Evolutionary conservation across 2,329 filamentous ascomycete species (phyloP), one percentile per base, ranked within the genome.

Genomic region (Fusarium annulatum): DNA sequence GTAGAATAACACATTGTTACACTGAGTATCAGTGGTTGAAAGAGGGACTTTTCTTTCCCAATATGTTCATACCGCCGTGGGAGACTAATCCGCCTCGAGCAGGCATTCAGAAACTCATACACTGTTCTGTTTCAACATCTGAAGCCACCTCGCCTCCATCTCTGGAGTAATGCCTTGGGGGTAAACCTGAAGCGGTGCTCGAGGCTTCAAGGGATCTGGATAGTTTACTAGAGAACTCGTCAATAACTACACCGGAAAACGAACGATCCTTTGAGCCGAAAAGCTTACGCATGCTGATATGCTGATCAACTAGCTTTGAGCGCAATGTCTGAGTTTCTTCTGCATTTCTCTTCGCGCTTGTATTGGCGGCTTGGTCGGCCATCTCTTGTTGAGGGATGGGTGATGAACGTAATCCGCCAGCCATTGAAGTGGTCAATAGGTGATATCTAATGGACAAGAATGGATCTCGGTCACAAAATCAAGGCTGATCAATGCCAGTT

Each of bases 261-360:
- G 14, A 34, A 19, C 30, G 14, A n/a, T 14, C 11, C 19, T 41
- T 41, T 43, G 49, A 26, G 5, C 15, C 23, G 30, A 28, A 28
- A 49, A 8, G 72, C 84, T 73, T 78, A 88, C 87, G 80, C 10
- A 84, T 82, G 61, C 83, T 85, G 74, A 88, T 88, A 15, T 82
- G 81, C 48, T 82, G 81, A 69, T 89, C 86, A 2, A 79, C 64
- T 2, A 89, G 81, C 26, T 78, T 83, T 5, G 79, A 64, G 48
- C 81, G 84, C 15, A 79, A 75, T 9, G 69, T 60, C 9, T 87
- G 84, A 43, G 78, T 80, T 49, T 88, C 87, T 12, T 88, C 86
- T 51, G 78, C 83, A 60, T 79, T 79, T 76, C 85, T 83, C 72
- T 81, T 82, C 19, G 80, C 79, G 58, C 79, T 78, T 73, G 69